phyloP scores from a whole-genome alignment of 179 eudicot species.

The Dionaea muscipula region DNA sequence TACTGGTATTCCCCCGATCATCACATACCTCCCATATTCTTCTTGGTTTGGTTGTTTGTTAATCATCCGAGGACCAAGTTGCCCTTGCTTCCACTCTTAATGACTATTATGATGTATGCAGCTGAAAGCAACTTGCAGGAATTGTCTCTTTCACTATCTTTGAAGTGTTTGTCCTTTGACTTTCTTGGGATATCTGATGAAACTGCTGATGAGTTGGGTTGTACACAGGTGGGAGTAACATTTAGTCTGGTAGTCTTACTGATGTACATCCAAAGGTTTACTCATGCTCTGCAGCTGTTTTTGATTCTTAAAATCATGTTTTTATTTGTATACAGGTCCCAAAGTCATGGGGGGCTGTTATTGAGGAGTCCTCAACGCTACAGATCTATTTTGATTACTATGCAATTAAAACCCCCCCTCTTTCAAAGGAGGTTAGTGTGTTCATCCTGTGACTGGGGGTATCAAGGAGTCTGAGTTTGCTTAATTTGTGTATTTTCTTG shows the following conservation, averaged over 20 bases:
- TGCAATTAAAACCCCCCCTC: constrained; percentile 31
- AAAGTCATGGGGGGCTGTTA: constrained; percentile 26
- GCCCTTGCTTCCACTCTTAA: too few species aligned
- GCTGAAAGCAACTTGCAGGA: constrained; percentile 54
- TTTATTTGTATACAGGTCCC: constrained; percentile 25
- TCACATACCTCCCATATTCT: too few species aligned
- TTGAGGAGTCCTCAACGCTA: constrained; percentile 41
- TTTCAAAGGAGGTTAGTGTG: constrained; percentile 33
- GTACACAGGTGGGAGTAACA: constrained; percentile 25
- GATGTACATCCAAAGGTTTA: not conserved
- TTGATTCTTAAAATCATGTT: constrained; percentile 3
- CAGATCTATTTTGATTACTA: constrained; percentile 42
- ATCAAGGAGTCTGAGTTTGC: too few species aligned
- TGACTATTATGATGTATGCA: constrained; percentile 22
- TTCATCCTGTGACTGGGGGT: too few species aligned
- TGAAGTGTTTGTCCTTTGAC: constrained; percentile 51
- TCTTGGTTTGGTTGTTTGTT: too few species aligned
- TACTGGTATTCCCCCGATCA: constrained; percentile 27
- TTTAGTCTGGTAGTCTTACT: too few species aligned
- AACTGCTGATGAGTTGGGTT: constrained; percentile 48
- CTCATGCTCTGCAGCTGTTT: constrained; percentile 3
- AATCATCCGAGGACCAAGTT: too few species aligned
- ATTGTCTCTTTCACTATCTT: constrained; percentile 50
- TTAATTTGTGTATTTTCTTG: too few species aligned
- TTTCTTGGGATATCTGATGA: constrained; percentile 51